Evolutionary conservation across 805 yeast genomes (phyloP).

Genomic region (Ogataea trehaloabstinens): DNA sequence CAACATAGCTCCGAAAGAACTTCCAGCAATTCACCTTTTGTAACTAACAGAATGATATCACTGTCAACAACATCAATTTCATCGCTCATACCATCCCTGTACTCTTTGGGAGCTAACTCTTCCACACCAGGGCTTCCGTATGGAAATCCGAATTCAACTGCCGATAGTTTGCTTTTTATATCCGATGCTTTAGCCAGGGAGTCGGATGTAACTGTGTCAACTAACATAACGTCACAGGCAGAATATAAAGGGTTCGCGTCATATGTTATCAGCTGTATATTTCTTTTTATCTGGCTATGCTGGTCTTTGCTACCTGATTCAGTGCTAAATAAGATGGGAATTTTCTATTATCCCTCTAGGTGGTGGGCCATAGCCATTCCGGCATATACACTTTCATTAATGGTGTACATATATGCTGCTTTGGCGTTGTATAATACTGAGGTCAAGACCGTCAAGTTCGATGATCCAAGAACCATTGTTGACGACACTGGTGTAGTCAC

Average conservation of each 20-base stretch:
- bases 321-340: slow-evolving; percentile 50
- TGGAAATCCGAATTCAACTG: slow-evolving; percentile 13
- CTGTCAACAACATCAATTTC: slow-evolving; percentile 32
- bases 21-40: slow-evolving; percentile 10
- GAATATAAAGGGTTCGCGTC: slow-evolving; percentile 90
- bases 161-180: slow-evolving; percentile 17
- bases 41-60: slow-evolving; percentile 28
- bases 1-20: background rate
- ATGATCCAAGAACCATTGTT: slow-evolving; percentile 60
- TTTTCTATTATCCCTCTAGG: slow-evolving; percentile 78
- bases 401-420: slow-evolving; percentile 72
- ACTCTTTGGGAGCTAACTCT: slow-evolving; percentile 24
- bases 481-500: slow-evolving; percentile 55
- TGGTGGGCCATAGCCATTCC: slow-evolving; percentile 91
- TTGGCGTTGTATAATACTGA: slow-evolving; percentile 77
- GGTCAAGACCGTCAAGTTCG: slow-evolving; percentile 56
- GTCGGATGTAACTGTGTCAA: slow-evolving; percentile 62
- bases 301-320: slow-evolving; percentile 77
- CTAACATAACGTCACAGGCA: slow-evolving; percentile 52
- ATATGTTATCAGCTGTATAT: slow-evolving; percentile 62
- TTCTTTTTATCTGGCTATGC: slow-evolving; percentile 52
- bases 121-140: slow-evolving; percentile 22
- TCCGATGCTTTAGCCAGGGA: slow-evolving; percentile 61
- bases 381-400: slow-evolving; percentile 60
- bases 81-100: slow-evolving; percentile 30